Evolutionary conservation across 257 asterid genomes (phyloP), one percentile per base, ranked within the genome.

Genomic region (Anisodus tanguticus): DNA sequence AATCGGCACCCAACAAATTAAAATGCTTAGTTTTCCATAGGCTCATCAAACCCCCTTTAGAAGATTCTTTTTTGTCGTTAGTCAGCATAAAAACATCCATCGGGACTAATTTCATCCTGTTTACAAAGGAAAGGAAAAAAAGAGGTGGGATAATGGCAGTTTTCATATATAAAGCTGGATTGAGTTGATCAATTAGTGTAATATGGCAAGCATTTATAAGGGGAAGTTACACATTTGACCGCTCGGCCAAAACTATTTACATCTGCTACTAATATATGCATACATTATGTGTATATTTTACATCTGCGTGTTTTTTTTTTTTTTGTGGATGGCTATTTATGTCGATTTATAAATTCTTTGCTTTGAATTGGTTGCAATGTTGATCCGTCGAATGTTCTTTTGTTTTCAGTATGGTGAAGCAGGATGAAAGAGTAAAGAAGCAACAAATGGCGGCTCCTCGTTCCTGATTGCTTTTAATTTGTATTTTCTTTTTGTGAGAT

Each of bases 381-480:
- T 63, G 84, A 49, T 82, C 37, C 9, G 2, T 3, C 67, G 7
- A 83, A 79, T 22, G 26, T 85, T 85, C 17, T 72, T 59, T 67
- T 86, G 87, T 22, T 86, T 78, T 47, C 97, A 96, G 99, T 90
- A 93, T 93, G 97, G 98, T 96, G 89, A 93, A 88, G 85, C 86
- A 92, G 77, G 97, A 95, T 51, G 97, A 90, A 41, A 93, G 91
- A 90, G 91, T 96, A 84, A 96, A 95, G 94, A 96, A 96, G 91
- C 99, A 94, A 91, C 99, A 96, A 84, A 92, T 96, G 98, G 93
- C 94, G 58, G 97, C 98, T 9, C 99, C 99, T 77, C 97, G 98
- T 19, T 91, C 90, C 80, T 95, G 89, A 90, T 67, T 76, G 15
- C 58, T 81, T 22, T 22, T 22, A 22, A 22, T 53, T 11, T 37